phyloP scores from a whole-genome alignment of 306 rosid genomes.

The Delonix regia region DNA sequence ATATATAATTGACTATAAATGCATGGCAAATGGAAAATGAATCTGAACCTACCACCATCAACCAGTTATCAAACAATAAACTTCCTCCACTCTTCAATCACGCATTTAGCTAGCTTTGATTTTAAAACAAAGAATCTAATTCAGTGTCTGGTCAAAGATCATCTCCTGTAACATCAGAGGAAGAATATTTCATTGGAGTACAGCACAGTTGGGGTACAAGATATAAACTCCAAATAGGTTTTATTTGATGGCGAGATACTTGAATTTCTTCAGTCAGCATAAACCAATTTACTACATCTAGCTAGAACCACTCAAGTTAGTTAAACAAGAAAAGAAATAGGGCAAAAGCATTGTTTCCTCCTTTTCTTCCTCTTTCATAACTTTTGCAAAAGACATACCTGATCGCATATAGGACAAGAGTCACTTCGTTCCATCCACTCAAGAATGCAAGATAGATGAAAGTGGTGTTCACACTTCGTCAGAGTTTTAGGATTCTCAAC shows the following conservation, averaged over 20 bases:
- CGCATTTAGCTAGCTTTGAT: slow-evolving; percentile 45
- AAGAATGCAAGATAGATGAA: slow-evolving; percentile 80
- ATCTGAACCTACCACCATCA: slow-evolving; percentile 43
- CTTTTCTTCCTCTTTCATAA: not conserved
- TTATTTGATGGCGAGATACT: not conserved
- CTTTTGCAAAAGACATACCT: slow-evolving; percentile 44
- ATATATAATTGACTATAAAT: slow-evolving; percentile 6
- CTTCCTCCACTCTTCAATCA: slow-evolving; percentile 33
- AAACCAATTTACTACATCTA: not conserved
- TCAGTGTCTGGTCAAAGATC: slow-evolving; percentile 43
- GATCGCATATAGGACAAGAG: slow-evolving; percentile 75
- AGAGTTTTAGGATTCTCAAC: slow-evolving; percentile 60
- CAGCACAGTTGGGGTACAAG: not conserved
- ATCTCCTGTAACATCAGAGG: slow-evolving; percentile 44
- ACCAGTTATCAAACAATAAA: slow-evolving; percentile 28
- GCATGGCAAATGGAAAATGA: slow-evolving; percentile 33
- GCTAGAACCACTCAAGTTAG: not conserved
- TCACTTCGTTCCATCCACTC: slow-evolving; percentile 90
- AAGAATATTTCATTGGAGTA: slow-evolving; percentile 6
- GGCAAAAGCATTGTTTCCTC: not conserved
- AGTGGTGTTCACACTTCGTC: slow-evolving; percentile 73
- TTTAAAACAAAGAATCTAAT: slow-evolving; percentile 40
- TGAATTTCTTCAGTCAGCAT: not conserved
- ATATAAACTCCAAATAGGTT: not conserved
- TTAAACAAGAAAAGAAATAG: not conserved